Evolutionary conservation across 768 basidiomycete species (phyloP).

Genomic region (Psilocybe subaeruginosa): DNA sequence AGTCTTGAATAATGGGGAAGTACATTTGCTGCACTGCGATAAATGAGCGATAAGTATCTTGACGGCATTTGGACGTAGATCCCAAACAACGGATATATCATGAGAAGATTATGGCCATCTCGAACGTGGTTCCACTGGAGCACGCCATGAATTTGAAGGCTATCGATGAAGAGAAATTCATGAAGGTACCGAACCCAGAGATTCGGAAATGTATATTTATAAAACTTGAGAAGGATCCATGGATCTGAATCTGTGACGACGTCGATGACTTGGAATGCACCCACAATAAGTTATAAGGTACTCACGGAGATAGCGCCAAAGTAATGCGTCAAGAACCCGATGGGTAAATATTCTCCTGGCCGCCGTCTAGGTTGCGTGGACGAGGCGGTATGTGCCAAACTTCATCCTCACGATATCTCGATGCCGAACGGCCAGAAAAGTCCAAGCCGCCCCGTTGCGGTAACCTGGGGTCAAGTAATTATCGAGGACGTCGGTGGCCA

Average conservation of each 20-base stretch:
- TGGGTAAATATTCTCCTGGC: conserved; percentile 22
- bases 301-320: conserved; percentile 30
- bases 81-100: conserved; percentile 12
- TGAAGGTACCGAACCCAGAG: conserved; percentile 29
- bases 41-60: conserved; percentile 5
- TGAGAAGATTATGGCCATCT: conserved; percentile 10
- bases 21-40: neutral
- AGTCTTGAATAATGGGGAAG: conserved; percentile 6
- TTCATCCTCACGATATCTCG: conserved; percentile 1
- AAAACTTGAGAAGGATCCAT: conserved; percentile 27
- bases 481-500: conserved; percentile 3
- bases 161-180: conserved; percentile 8
- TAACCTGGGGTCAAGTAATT: neutral
- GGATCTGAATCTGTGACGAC: conserved; percentile 22
- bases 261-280: conserved; percentile 20
- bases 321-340: conserved; percentile 20
- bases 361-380: conserved; percentile 11
- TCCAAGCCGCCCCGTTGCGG: neutral
- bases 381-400: conserved; percentile 12
- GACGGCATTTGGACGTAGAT: conserved; percentile 5
- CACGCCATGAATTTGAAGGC: conserved; percentile 13
- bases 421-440: neutral
- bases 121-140: conserved; percentile 16
- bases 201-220: conserved; percentile 23
- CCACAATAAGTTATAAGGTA: conserved; percentile 21